These are phyloP conservation scores for Amanita muscaria DNA, from an alignment of 768 basidiomycete species.

Conservation along the genomic window DNA sequence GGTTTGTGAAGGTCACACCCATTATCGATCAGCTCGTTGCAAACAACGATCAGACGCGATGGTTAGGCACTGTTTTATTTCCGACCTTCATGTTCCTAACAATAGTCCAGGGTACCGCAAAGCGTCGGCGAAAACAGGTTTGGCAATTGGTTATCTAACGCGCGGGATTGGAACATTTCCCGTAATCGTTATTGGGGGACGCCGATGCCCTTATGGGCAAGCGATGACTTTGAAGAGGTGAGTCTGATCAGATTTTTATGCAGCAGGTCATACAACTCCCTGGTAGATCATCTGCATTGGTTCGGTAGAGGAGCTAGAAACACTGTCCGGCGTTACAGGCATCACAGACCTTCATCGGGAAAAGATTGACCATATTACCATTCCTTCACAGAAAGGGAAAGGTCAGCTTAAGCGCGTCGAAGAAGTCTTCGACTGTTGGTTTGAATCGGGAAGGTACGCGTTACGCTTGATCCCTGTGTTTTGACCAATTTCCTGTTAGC, in stretches of 20 bases:
- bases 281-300: slow-evolving; percentile 72
- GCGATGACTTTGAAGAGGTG: slow-evolving; percentile 88
- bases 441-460: slow-evolving; percentile 91
- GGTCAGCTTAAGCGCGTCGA: slow-evolving; percentile 84
- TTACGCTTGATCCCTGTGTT: background rate
- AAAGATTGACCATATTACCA: slow-evolving; percentile 92
- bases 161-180: slow-evolving; percentile 99
- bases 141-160: slow-evolving; percentile 95
- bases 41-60: slow-evolving; percentile 86
- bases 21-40: slow-evolving; percentile 80
- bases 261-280: slow-evolving; percentile 3
- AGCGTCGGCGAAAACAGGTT: slow-evolving; percentile 86
- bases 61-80: slow-evolving; percentile 36
- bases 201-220: slow-evolving; percentile 93
- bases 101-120: slow-evolving; percentile 71
- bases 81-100: background rate
- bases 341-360: slow-evolving; percentile 91
- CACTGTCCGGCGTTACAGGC: slow-evolving; percentile 72
- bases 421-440: slow-evolving; percentile 99
- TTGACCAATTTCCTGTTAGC: slow-evolving; percentile 30
- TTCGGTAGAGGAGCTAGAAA: slow-evolving; percentile 83
- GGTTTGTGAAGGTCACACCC: slow-evolving; percentile 89
- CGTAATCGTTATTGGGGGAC: slow-evolving; percentile 99
- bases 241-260: background rate
- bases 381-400: slow-evolving; percentile 85